These are phyloP conservation scores for Bodo saltans DNA, from an alignment of 78 protist species.

Conservation along the genomic window DNA sequence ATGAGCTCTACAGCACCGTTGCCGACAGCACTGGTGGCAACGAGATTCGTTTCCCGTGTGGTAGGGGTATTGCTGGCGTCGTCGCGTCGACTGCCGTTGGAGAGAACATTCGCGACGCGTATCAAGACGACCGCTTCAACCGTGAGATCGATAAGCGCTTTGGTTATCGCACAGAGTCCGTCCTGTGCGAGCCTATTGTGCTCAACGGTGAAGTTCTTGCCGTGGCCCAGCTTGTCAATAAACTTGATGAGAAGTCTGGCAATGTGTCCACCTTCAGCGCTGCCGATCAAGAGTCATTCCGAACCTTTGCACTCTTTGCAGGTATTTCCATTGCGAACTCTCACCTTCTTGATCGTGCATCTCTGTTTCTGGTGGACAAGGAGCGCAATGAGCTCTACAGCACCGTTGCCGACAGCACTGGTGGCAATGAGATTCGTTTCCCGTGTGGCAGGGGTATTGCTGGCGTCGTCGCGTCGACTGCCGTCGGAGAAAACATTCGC, in stretches of 20 bases:
- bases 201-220: conserved; percentile 19
- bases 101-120: conserved; percentile 32
- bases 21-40: neutral
- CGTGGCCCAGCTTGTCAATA: conserved; percentile 46
- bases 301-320: neutral
- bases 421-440: conserved; percentile 6
- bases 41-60: neutral
- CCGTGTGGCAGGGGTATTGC: conserved; percentile 24
- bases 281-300: neutral
- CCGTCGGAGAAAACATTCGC: neutral
- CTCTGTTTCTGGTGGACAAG: conserved; percentile 22
- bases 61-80: conserved; percentile 28
- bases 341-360: neutral
- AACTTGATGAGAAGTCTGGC: neutral
- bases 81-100: conserved; percentile 32
- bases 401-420: neutral
- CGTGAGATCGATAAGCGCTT: conserved; percentile 19
- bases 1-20: neutral
- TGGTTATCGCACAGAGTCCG: conserved; percentile 27
- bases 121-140: conserved; percentile 39
- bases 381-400: neutral
- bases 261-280: neutral
- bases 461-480: conserved; percentile 41
- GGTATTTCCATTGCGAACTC: conserved; percentile 9
- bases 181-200: conserved; percentile 30